These are phyloP conservation scores for Trypanosoma boissoni DNA, from an alignment of 208 protist species.

Conservation along the genomic window DNA sequence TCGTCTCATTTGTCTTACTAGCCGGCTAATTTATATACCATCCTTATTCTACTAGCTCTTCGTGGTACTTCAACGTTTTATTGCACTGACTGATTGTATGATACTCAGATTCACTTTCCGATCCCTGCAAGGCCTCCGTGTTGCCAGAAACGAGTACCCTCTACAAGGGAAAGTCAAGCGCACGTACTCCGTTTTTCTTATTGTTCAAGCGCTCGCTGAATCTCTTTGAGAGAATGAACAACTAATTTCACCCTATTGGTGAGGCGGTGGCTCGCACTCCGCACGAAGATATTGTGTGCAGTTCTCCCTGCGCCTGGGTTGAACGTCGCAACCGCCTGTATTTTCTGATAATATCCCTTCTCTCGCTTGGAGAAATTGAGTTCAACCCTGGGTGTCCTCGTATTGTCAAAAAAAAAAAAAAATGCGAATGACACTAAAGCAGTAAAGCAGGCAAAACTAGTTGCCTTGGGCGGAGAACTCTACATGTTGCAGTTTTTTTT, in stretches of 20 bases:
- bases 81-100: too few relatives aligned
- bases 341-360: neutral
- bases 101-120: too few relatives aligned
- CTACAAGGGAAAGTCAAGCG: neutral
- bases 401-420: neutral
- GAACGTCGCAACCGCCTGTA: neutral
- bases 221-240: neutral
- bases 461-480: neutral
- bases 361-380: neutral
- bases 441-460: neutral
- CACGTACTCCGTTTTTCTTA: neutral
- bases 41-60: too few relatives aligned
- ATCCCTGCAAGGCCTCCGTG: neutral
- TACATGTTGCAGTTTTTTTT: too few relatives aligned
- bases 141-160: neutral
- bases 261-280: neutral
- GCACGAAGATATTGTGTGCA: neutral
- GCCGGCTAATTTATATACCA: too few relatives aligned
- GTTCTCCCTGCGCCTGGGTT: neutral
- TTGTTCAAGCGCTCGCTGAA: neutral
- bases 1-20: too few relatives aligned
- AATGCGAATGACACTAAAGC: neutral
- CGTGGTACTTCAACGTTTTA: too few relatives aligned
- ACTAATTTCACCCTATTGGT: neutral
- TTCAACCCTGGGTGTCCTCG: neutral